Evolutionary conservation across 1,139 yeast species (phyloP).

Genomic region (Kurtzmaniella quercitrusa): DNA sequence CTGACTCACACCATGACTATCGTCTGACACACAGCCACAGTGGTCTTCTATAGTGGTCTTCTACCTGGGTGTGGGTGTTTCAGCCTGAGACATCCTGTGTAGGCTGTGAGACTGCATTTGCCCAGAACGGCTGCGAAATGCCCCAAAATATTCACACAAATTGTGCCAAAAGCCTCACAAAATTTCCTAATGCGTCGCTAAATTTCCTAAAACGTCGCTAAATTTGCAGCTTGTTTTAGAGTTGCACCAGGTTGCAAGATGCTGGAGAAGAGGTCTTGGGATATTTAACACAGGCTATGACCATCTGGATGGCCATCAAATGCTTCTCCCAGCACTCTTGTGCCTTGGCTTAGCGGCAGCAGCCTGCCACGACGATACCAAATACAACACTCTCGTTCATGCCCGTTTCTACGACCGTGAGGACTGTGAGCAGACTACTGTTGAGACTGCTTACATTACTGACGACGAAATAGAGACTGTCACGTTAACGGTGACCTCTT

Average conservation of each 20-base stretch:
- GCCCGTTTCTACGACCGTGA: background rate
- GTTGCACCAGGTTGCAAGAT: too few relatives aligned
- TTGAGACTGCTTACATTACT: slow-evolving; percentile 8
- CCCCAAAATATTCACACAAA: background rate
- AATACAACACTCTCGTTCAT: background rate
- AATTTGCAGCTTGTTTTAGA: too few relatives aligned
- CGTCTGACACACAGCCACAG: too few relatives aligned
- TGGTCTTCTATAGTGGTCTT: too few relatives aligned
- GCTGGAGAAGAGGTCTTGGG: too few relatives aligned
- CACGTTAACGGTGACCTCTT: slow-evolving; percentile 18
- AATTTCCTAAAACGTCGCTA: too few relatives aligned
- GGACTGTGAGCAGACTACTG: background rate
- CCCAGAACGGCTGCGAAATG: background rate
- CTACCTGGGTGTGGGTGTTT: slow-evolving; percentile 13
- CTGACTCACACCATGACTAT: too few relatives aligned
- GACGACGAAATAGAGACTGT: slow-evolving; percentile 9
- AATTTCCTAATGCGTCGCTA: too few relatives aligned
- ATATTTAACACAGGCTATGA: too few relatives aligned
- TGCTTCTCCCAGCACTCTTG: too few relatives aligned
- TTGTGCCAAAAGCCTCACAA: background rate
- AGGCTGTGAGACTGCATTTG: background rate
- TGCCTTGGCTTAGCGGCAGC: background rate
- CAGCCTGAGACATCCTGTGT: background rate
- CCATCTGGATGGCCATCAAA: too few relatives aligned
- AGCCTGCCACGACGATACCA: background rate